A percentile compares a stretch with the other conserved stretches of the same genome.
Conservation (phyloP, 352 stramenopile genomes). For the Pythium scleroteichum region DNA sequence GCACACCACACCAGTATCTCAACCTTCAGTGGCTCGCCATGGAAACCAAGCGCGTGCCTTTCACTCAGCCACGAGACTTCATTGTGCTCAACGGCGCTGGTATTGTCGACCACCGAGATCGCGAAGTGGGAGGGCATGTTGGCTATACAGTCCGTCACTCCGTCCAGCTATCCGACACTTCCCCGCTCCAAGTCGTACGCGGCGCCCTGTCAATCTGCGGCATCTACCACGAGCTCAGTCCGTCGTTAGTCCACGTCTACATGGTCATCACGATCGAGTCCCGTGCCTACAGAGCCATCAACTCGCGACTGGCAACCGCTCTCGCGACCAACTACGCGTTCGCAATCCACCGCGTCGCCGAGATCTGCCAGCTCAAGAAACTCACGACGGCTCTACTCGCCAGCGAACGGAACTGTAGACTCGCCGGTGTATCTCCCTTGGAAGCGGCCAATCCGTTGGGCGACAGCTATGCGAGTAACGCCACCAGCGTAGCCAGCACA, state of each 20-base stretch:
- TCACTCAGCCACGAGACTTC: conserved; percentile 50
- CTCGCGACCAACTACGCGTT: conserved; percentile 35
- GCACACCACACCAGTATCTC: conserved; percentile 49
- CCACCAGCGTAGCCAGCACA: conserved; percentile 10
- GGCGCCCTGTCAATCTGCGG: conserved; percentile 56
- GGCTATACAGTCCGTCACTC: conserved; percentile 60
- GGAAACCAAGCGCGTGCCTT: conserved; percentile 20
- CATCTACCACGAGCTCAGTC: conserved; percentile 44
- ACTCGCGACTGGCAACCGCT: conserved; percentile 35
- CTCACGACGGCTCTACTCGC: conserved; percentile 45
- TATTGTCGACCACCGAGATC: conserved; percentile 33
- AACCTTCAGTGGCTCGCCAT: conserved; percentile 47
- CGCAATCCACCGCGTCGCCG: conserved; percentile 29
- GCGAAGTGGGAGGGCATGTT: conserved; percentile 32
- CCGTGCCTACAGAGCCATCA: conserved; percentile 40
- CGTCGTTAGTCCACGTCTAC: conserved; percentile 46
- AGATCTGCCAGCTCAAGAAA: conserved; percentile 57
- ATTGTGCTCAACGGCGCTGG: conserved; percentile 51
- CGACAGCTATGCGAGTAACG: conserved; percentile 12
- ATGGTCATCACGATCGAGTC: conserved; percentile 53
- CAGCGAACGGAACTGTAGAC: conserved; percentile 6
- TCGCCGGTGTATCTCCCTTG: not conserved
- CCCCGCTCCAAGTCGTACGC: conserved; percentile 37
- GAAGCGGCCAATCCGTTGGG: conserved; percentile 10
- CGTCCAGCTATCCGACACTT: conserved; percentile 45